These are phyloP conservation scores for Dendrocalamus sinicus DNA, from an alignment of 176 grass and related monocot genomes.

Conservation along the genomic window DNA sequence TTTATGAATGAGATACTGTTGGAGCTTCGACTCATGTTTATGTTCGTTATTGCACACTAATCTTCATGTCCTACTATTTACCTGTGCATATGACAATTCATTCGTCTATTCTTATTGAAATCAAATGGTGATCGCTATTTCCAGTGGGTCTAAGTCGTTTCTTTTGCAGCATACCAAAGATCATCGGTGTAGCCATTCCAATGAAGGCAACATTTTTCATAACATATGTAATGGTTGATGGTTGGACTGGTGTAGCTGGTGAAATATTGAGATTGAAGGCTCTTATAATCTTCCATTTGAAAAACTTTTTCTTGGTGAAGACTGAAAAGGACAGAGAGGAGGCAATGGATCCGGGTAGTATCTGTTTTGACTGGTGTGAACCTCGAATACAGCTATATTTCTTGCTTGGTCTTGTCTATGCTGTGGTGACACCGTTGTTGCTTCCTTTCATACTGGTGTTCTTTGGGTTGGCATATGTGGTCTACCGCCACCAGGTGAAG, in stretches of 20 bases:
- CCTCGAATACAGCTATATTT: slow-evolving; percentile 96
- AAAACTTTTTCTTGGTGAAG: slow-evolving; percentile 92
- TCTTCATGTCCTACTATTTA: neutral
- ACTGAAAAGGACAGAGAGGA: slow-evolving; percentile 96
- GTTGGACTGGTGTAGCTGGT: slow-evolving; percentile 86
- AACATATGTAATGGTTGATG: slow-evolving; percentile 95
- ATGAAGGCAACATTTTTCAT: slow-evolving; percentile 99
- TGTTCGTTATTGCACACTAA: neutral
- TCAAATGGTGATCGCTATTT: slow-evolving; percentile 6
- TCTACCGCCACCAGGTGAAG: slow-evolving; percentile 91
- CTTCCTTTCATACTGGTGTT: slow-evolving; percentile 95
- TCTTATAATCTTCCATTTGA: slow-evolving; percentile 76
- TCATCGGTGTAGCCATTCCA: slow-evolving; percentile 70
- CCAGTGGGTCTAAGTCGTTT: neutral
- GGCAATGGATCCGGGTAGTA: slow-evolving; percentile 92
- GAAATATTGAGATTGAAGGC: slow-evolving; percentile 80
- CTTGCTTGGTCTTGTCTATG: slow-evolving; percentile 89
- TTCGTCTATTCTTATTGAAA: slow-evolving; percentile 20
- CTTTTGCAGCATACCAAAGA: slow-evolving; percentile 67
- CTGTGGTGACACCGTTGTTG: slow-evolving; percentile 79
- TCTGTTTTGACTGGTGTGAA: slow-evolving; percentile 72
- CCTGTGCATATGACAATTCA: neutral
- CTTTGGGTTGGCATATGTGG: slow-evolving; percentile 81
- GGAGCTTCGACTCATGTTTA: neutral
- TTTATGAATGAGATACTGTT: neutral